These are phyloP conservation scores for Petrea volubilis DNA, from an alignment of 257 asterid species.

Conservation along the genomic window DNA sequence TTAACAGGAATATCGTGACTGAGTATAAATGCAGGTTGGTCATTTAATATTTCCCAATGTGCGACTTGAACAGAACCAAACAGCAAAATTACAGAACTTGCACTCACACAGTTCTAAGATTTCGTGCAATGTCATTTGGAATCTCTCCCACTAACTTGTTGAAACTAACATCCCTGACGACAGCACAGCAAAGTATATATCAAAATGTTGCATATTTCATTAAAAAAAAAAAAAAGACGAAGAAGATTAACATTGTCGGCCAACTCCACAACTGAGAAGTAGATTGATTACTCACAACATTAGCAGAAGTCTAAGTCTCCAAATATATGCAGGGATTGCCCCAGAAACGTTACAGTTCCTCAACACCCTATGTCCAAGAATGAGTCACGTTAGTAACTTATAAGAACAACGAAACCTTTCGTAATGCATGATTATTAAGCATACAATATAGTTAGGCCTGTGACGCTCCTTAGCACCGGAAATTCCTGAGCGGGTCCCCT, in stretches of 20 bases:
- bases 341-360: constrained; percentile 77
- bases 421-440: constrained; percentile 21
- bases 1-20: constrained; percentile 11
- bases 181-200: constrained; percentile 7
- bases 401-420: constrained; percentile 9
- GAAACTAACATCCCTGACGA: constrained; percentile 78
- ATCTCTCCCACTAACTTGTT: constrained; percentile 61
- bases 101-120: constrained; percentile 62
- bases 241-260: background rate
- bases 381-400: constrained; percentile 10
- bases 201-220: background rate
- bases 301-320: constrained; percentile 59
- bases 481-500: constrained; percentile 57
- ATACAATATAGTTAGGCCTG: constrained; percentile 51
- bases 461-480: constrained; percentile 55
- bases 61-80: constrained; percentile 11
- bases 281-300: constrained; percentile 56
- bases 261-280: background rate
- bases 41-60: background rate
- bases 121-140: constrained; percentile 55
- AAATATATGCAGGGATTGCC: constrained; percentile 65
- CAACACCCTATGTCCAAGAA: constrained; percentile 54
- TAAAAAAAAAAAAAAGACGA: no score
- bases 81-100: constrained; percentile 7
- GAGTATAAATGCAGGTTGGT: background rate